Conservation (phyloP, 2,329 filamentous ascomycete species). For the Colletotrichum camelliae region DNA sequence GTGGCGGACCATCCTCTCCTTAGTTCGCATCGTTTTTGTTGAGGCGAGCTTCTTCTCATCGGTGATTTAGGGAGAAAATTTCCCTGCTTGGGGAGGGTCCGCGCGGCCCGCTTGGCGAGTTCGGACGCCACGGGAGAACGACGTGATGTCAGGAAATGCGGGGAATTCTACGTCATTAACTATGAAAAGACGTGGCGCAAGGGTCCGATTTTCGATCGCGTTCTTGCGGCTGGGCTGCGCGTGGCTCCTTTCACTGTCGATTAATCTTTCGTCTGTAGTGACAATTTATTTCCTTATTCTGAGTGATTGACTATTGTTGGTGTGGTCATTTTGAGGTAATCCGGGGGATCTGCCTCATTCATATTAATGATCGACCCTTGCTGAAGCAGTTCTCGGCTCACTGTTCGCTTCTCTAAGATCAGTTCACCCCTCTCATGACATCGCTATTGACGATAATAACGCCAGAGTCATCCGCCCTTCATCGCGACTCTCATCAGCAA, state of each 20-base stretch:
- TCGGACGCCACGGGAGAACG: background rate
- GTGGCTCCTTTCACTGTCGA: background rate
- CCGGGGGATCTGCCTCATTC: background rate
- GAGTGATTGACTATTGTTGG: background rate
- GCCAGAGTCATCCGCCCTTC: background rate
- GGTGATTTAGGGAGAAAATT: background rate
- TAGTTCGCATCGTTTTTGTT: background rate
- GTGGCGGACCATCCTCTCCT: conserved; percentile 9
- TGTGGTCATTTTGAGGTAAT: conserved; percentile 6
- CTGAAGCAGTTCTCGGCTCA: background rate
- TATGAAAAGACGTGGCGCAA: background rate
- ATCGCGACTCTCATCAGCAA: background rate
- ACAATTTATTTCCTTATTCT: background rate
- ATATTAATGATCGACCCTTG: background rate
- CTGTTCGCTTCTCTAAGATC: background rate
- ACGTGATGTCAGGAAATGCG: conserved; percentile 1
- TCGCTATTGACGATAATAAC: background rate
- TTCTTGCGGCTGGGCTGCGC: background rate
- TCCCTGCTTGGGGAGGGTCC: conserved; percentile 1
- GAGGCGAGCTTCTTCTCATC: background rate
- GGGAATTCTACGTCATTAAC: conserved; percentile 10
- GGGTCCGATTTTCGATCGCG: background rate
- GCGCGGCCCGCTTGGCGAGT: conserved; percentile 4
- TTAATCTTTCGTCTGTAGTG: background rate
- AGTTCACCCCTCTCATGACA: background rate